phyloP scores from a whole-genome alignment of 192 early-diverging fungal genomes.

The Funneliformis mosseae region DNA sequence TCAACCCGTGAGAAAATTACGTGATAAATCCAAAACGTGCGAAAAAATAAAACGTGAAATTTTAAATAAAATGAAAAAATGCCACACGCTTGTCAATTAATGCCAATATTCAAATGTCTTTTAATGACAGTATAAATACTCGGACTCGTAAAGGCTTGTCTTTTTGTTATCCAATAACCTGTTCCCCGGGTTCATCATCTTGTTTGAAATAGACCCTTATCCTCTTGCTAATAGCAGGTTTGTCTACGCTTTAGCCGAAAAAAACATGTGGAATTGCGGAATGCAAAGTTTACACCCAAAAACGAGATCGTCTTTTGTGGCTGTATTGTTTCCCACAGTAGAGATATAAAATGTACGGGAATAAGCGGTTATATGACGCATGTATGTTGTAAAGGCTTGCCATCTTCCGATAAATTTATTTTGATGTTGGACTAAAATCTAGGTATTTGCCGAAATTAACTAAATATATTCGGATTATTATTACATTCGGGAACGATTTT shows the following conservation, averaged over 20 bases:
- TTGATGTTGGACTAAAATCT: background rate
- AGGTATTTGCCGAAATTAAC: background rate
- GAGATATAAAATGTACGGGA: too few species aligned
- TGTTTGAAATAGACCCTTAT: background rate
- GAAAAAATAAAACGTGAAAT: constrained; percentile 1
- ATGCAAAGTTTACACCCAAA: too few species aligned
- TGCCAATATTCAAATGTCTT: background rate
- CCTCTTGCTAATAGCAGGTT: too few species aligned
- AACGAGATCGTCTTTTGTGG: too few species aligned
- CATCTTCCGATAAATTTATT: background rate
- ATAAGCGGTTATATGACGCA: too few species aligned
- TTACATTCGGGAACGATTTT: background rate
- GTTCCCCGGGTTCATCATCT: background rate
- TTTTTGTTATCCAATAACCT: background rate
- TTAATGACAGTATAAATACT: background rate
- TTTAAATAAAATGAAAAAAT: background rate
- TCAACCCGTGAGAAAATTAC: background rate
- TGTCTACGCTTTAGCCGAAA: background rate
- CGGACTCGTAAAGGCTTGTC: background rate
- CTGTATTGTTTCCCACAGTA: too few species aligned
- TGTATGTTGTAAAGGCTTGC: background rate
- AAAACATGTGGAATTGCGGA: background rate
- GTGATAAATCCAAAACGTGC: background rate
- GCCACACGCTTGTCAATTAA: background rate
- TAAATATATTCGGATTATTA: background rate